Conservation (phyloP, 768 basidiomycete genomes). For the Coprinopsis strossmayeri region DNA sequence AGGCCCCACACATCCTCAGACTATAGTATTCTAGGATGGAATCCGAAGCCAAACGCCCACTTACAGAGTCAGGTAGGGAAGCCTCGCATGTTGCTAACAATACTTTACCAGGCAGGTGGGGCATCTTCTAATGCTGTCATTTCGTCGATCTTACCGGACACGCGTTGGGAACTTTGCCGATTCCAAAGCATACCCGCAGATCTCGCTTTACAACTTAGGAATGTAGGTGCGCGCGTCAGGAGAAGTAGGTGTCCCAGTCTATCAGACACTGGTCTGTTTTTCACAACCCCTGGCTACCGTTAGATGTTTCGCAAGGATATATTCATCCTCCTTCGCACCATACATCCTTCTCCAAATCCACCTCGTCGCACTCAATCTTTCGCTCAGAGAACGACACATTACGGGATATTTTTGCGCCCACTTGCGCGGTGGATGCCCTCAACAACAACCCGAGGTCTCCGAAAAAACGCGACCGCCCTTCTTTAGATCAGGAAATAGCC, state of each 20-base stretch:
- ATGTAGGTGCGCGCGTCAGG: slow-evolving; percentile 50
- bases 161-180: not conserved
- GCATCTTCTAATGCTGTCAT: not conserved
- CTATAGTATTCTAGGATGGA: not conserved
- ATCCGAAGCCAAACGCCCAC: not conserved
- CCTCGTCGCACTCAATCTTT: slow-evolving; percentile 38
- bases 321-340: slow-evolving; percentile 23
- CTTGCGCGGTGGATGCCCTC: not conserved
- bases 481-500: slow-evolving; percentile 7
- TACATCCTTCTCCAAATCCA: slow-evolving; percentile 31
- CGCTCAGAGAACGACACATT: slow-evolving; percentile 52
- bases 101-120: not conserved
- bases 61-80: not conserved
- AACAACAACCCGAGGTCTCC: slow-evolving; percentile 7
- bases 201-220: slow-evolving; percentile 46
- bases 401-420: slow-evolving; percentile 33
- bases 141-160: not conserved
- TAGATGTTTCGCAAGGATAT: slow-evolving; percentile 62
- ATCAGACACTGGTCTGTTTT: slow-evolving; percentile 17
- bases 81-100: not conserved
- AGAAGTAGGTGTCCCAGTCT: slow-evolving; percentile 39
- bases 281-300: slow-evolving; percentile 14
- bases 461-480: slow-evolving; percentile 32
- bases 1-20: not conserved
- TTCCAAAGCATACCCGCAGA: slow-evolving; percentile 37